Conservation (phyloP, 805 yeast genomes). For the Ogataea ramenticola region DNA sequence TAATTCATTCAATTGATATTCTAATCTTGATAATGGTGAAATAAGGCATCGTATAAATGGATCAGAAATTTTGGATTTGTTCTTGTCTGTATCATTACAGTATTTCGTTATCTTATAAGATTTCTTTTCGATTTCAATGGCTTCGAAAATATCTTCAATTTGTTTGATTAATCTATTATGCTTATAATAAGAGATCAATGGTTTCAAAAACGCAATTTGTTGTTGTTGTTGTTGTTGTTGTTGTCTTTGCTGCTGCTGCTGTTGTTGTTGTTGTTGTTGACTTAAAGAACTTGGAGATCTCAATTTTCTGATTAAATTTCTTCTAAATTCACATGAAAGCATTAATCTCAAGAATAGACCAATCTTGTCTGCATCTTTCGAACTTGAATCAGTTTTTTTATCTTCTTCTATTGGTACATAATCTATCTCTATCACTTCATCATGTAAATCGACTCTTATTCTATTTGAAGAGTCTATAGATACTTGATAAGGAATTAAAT, state of each 20-base stretch:
- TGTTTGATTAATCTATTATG: slow-evolving; percentile 40
- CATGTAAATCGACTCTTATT: slow-evolving; percentile 56
- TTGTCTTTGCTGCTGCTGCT: background rate
- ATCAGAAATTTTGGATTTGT: slow-evolving; percentile 1
- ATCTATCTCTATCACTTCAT: slow-evolving; percentile 67
- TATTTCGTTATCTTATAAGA: slow-evolving; percentile 10
- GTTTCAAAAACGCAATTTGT: slow-evolving; percentile 38
- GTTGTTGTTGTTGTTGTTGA: slow-evolving; percentile 4
- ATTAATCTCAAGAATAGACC: slow-evolving; percentile 48
- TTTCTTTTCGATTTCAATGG: slow-evolving; percentile 8
- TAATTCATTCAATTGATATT: slow-evolving; percentile 6
- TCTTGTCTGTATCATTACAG: slow-evolving; percentile 14
- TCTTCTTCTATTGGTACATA: slow-evolving; percentile 35
- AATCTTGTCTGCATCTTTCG: slow-evolving; percentile 44
- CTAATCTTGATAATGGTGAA: slow-evolving; percentile 15
- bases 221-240: slow-evolving; percentile 1
- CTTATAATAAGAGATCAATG: slow-evolving; percentile 50
- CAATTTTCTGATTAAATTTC: slow-evolving; percentile 34
- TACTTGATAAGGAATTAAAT: slow-evolving; percentile 63
- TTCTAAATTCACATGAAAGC: slow-evolving; percentile 52
- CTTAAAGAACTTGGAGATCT: slow-evolving; percentile 40
- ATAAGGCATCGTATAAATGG: slow-evolving; percentile 17
- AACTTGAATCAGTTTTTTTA: slow-evolving; percentile 19
- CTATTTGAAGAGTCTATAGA: slow-evolving; percentile 54
- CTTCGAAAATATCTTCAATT: slow-evolving; percentile 19